These are phyloP conservation scores for Phyllosticta ampelicida DNA, from an alignment of 2,329 filamentous ascomycete genomes.

Conservation along the genomic window DNA sequence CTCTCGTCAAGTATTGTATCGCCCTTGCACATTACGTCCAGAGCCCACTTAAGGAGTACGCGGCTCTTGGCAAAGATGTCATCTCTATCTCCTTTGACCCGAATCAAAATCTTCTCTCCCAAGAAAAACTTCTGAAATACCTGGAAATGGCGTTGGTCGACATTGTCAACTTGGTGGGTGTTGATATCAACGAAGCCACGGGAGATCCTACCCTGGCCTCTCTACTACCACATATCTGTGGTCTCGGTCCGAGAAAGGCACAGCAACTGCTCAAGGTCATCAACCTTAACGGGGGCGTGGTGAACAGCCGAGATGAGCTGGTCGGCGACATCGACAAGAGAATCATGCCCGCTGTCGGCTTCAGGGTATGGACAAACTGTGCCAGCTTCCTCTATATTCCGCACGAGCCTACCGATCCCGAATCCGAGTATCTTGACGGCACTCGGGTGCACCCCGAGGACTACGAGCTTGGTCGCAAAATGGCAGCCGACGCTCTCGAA, in stretches of 20 bases:
- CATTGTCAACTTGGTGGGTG: constrained; percentile 93
- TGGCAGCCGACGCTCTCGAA: constrained; percentile 93
- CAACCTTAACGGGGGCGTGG: constrained; percentile 53
- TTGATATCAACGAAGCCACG: constrained; percentile 89
- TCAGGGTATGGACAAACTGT: constrained; percentile 91
- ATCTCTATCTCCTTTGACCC: constrained; percentile 79
- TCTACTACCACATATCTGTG: constrained; percentile 80
- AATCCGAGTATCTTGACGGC: constrained; percentile 88
- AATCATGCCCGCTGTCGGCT: constrained; percentile 69
- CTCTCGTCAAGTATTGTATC: constrained; percentile 79
- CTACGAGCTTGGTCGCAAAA: constrained; percentile 95
- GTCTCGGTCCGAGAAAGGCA: constrained; percentile 85
- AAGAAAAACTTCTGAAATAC: constrained; percentile 75
- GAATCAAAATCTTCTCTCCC: constrained; percentile 76
- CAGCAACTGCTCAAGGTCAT: constrained; percentile 78
- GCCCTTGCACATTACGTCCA: constrained; percentile 86
- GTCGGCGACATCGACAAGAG: constrained; percentile 71
- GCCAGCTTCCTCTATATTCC: constrained; percentile 89
- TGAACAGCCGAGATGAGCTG: constrained; percentile 64
- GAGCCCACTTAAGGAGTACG: constrained; percentile 93
- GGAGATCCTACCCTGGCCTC: constrained; percentile 72
- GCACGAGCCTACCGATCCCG: constrained; percentile 69
- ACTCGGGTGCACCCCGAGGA: constrained; percentile 97
- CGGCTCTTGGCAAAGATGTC: constrained; percentile 79
- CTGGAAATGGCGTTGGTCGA: constrained; percentile 97